Evolutionary conservation across 78 protist species (phyloP).

Genomic region (Dictyostelium intermedium): DNA sequence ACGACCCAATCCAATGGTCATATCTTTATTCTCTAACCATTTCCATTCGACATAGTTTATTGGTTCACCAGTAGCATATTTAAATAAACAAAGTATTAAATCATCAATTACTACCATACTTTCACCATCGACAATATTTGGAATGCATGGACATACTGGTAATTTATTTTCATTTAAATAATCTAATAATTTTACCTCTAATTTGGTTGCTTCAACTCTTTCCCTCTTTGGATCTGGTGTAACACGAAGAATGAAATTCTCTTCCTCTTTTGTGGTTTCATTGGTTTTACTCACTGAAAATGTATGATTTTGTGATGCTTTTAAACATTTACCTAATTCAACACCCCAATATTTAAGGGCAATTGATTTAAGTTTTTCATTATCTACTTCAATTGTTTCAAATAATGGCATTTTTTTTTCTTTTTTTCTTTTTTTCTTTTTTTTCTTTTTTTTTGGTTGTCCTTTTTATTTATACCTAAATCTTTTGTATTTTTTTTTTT

Average conservation of each 20-base stretch:
- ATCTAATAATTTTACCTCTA: constrained; percentile 41
- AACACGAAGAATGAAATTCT: constrained; percentile 20
- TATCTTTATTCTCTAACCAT: constrained; percentile 48
- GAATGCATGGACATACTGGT: constrained; percentile 28
- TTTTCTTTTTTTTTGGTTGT: background rate
- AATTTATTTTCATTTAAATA: constrained; percentile 43
- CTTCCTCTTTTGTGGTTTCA: background rate
- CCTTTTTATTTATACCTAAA: background rate
- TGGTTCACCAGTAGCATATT: constrained; percentile 65
- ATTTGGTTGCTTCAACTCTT: background rate
- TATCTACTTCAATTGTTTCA: constrained; percentile 70
- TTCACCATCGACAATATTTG: background rate
- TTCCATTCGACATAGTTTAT: constrained; percentile 54
- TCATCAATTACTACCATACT: background rate
- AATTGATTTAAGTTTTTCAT: constrained; percentile 3
- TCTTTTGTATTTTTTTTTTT: background rate
- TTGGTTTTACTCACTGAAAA: background rate
- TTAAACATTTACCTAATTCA: constrained; percentile 50
- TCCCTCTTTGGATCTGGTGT: constrained; percentile 78
- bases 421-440: background rate
- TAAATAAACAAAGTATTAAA: constrained; percentile 11
- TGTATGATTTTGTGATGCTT: constrained; percentile 83
- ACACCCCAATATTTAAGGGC: constrained; percentile 51
- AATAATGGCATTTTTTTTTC: constrained; percentile 67
- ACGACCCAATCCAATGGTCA: constrained; percentile 61